Conservation (phyloP, 352 stramenopile species). For the Blastocystis sp. region DNA sequence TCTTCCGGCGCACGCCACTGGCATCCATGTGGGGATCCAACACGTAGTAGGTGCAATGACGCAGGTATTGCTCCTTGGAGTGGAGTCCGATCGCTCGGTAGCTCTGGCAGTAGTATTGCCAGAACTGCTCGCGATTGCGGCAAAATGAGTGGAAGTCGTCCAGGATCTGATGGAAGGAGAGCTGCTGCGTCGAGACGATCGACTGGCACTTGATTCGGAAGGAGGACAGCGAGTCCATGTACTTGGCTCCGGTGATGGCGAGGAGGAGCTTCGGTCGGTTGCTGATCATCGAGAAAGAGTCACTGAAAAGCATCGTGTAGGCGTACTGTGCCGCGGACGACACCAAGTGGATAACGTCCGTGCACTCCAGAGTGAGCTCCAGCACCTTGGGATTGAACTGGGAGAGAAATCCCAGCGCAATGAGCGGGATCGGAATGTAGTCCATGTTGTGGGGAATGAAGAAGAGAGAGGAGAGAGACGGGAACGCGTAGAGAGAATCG, state of each 20-base stretch:
- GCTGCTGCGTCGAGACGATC: not conserved
- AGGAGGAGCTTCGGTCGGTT: not conserved
- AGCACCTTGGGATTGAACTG: not conserved
- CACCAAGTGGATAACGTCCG: too few relatives aligned
- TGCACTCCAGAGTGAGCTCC: not conserved
- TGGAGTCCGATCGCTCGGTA: not conserved
- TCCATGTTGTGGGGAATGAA: not conserved
- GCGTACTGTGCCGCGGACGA: too few relatives aligned
- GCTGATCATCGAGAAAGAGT: not conserved
- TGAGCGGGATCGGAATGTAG: not conserved
- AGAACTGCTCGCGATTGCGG: not conserved
- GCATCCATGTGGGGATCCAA: constrained; percentile 31
- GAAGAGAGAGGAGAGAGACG: not conserved
- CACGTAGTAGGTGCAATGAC: constrained; percentile 3
- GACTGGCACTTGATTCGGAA: not conserved
- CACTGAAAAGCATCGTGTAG: not conserved
- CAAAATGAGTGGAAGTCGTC: not conserved
- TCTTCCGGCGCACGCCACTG: not conserved
- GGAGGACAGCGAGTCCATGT: not conserved
- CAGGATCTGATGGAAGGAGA: not conserved
- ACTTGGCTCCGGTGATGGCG: not conserved
- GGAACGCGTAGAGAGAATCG: not conserved
- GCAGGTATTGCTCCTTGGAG: not conserved
- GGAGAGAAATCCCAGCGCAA: not conserved
- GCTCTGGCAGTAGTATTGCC: not conserved